Base-by-base conservation (phyloP, 2,329 filamentous ascomycete genomes). In the Aspergillus jensenii region DNA sequence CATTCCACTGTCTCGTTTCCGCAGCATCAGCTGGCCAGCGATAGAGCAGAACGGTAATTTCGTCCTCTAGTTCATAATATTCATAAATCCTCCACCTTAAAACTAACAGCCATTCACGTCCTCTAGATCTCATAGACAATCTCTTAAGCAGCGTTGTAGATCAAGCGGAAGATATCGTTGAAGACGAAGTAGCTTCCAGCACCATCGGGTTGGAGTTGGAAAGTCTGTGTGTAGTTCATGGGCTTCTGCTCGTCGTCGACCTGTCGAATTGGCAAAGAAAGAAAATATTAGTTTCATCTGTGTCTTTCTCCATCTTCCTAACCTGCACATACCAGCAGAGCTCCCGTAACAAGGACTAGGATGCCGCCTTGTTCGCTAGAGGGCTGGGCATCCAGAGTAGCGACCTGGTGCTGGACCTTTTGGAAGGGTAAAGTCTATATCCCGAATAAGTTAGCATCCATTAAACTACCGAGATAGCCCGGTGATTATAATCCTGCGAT, bases 141-240 rank as follows among this genome's bases (percentile, higher is more conserved):
- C 25, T 14, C 44, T 31, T 55, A 55, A 55, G 53, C 48, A 35
- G 67, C 67, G 50, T 68, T 63, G 78, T 90, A 93, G 67, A 96
- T 85, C 62, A 98, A 85, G 79, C 90, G 90, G 87, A 98, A 98
- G 75, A 98, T 80, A 76, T 98, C 93, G 82, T 98, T 97, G 81
- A 88, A 88, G 74, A 98, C 90, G 76, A 86, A 97, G 82, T 89
- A 96, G 78, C 83, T 87, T 67, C 87, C 88, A 51, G 70, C 65
- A 27, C 77, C 77, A 55, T 91, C 89, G 60, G 86, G 87, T 65
- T 86, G 77, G 62, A 98, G 88, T 77, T 96, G 90, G 85, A 98
- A 98, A 56, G 85, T 80, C 80, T 98, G 93, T 56, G 88, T 88
- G 80, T 93, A 99, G 84, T 86, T 92, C 89, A 97, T 95, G 45